phyloP scores from a whole-genome alignment of 2,329 filamentous ascomycete species.

The Colletotrichum tropicicola region DNA sequence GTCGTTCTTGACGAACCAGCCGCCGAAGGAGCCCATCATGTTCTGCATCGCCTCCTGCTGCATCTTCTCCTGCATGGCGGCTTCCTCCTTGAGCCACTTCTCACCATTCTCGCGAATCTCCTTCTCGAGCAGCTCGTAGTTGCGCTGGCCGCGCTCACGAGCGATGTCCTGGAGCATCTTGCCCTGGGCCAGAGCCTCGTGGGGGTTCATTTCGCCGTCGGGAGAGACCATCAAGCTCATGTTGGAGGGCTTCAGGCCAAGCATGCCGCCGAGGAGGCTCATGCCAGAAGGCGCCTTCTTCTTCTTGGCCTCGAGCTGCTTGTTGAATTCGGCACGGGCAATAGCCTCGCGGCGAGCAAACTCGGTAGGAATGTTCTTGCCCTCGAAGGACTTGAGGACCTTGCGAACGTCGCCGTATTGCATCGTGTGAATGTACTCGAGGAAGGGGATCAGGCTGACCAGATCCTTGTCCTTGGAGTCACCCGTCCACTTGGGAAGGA shows the following conservation, averaged over 20 bases:
- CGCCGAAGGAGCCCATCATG: constrained; percentile 83
- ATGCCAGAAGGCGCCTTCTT: constrained; percentile 65
- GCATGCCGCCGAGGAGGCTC: constrained; percentile 72
- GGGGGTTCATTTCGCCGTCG: constrained; percentile 75
- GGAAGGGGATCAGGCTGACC: constrained; percentile 90
- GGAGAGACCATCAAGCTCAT: constrained; percentile 68
- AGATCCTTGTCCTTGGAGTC: constrained; percentile 85
- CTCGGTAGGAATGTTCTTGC: constrained; percentile 87
- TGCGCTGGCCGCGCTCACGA: constrained; percentile 87
- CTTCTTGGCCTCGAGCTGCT: constrained; percentile 77
- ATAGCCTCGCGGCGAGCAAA: constrained; percentile 89
- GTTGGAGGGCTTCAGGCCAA: constrained; percentile 80
- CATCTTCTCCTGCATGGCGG: constrained; percentile 84
- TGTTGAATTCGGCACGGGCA: constrained; percentile 85
- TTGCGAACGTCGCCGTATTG: constrained; percentile 87
- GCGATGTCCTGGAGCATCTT: constrained; percentile 98
- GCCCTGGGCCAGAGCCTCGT: constrained; percentile 85
- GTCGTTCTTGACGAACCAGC: constrained; percentile 55
- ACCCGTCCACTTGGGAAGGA: constrained; percentile 90
- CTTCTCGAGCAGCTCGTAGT: constrained; percentile 89
- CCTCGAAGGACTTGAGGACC: constrained; percentile 87
- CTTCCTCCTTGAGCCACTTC: constrained; percentile 96
- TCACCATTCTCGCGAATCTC: constrained; percentile 94
- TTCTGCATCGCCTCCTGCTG: constrained; percentile 91
- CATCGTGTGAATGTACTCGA: constrained; percentile 97